Evolutionary conservation across 441 rosid genomes (phyloP).

Genomic region (Isatis lusitanica): DNA sequence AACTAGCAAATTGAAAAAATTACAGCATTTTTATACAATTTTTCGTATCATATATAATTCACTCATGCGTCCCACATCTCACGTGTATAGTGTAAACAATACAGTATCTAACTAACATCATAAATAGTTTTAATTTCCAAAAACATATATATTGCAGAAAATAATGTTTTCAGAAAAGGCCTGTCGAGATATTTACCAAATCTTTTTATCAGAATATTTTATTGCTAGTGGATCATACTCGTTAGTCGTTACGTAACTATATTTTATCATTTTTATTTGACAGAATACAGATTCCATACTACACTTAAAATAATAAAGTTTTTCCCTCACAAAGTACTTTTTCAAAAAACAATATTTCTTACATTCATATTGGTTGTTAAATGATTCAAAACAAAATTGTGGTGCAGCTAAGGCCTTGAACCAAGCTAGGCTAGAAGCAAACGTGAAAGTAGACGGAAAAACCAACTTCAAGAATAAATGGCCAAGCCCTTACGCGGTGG

Average conservation of each 20-base stretch:
- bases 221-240: constrained; percentile 29
- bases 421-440: constrained; percentile 84
- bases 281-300: constrained; percentile 1
- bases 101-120: neutral
- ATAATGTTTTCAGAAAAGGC: constrained; percentile 2
- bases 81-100: constrained; percentile 1
- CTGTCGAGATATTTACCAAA: constrained; percentile 25
- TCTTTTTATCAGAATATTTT: constrained; percentile 8
- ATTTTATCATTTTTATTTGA: neutral
- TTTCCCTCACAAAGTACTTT: neutral
- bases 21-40: neutral
- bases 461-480: constrained; percentile 57
- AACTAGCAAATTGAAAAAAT: neutral
- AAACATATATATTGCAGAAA: neutral
- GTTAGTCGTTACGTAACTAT: constrained; percentile 25
- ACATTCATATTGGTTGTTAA: no score
- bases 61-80: neutral
- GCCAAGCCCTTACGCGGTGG: constrained; percentile 79
- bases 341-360: no score
- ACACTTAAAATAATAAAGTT: neutral
- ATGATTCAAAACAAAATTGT: constrained; percentile 5
- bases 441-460: constrained; percentile 57
- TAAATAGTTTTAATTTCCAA: neutral
- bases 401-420: constrained; percentile 72
- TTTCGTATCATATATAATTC: neutral